These are phyloP conservation scores for Nitzschia sp. DNA, from an alignment of 108 stramenopile species.

Conservation along the genomic window DNA sequence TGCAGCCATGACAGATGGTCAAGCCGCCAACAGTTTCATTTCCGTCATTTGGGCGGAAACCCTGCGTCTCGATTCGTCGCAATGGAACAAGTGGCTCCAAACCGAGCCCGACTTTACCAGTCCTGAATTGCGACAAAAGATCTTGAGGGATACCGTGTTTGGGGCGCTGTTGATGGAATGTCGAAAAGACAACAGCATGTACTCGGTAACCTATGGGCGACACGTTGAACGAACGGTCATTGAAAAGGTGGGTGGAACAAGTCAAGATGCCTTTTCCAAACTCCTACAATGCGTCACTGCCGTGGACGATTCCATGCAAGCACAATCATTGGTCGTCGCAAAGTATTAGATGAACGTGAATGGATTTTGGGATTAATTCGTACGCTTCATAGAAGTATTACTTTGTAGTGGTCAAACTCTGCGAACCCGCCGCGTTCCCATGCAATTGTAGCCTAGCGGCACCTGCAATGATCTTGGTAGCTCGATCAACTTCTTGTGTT, in stretches of 20 bases:
- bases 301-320: slow-evolving; percentile 19
- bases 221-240: slow-evolving; percentile 31
- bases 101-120: slow-evolving; percentile 5
- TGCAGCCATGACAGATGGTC: slow-evolving; percentile 25
- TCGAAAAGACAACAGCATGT: slow-evolving; percentile 30
- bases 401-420: background rate
- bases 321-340: slow-evolving; percentile 28
- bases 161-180: slow-evolving; percentile 34
- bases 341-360: slow-evolving; percentile 15
- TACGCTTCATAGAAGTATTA: background rate
- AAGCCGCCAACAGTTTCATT: background rate
- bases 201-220: slow-evolving; percentile 26
- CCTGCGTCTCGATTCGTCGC: slow-evolving; percentile 18
- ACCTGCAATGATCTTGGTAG: slow-evolving; percentile 69
- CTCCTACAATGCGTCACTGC: slow-evolving; percentile 26
- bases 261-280: slow-evolving; percentile 23
- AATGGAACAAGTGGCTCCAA: slow-evolving; percentile 31
- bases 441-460: slow-evolving; percentile 49
- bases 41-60: slow-evolving; percentile 36
- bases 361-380: background rate
- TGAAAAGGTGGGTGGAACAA: slow-evolving; percentile 18
- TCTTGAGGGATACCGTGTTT: slow-evolving; percentile 31
- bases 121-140: slow-evolving; percentile 10
- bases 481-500: slow-evolving; percentile 71
- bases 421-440: background rate